A percentile compares a stretch with the other conserved stretches of the same genome.
phyloP scores from a whole-genome alignment of 768 basidiomycete genomes.

The Podaxis sp. region DNA sequence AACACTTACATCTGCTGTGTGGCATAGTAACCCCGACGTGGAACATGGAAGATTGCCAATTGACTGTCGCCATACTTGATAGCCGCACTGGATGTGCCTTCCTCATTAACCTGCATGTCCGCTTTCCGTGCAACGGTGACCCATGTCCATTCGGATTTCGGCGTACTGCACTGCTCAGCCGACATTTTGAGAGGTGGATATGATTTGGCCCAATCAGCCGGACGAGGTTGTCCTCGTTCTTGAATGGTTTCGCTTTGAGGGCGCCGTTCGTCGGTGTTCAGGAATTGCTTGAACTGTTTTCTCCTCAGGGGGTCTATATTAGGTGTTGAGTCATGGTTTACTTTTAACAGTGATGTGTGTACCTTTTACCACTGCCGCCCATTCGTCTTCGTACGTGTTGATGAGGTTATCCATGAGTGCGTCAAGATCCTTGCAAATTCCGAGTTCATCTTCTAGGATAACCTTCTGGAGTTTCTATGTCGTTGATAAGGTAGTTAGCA shows the following conservation, averaged over 20 bases:
- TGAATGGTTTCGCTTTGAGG: conserved; percentile 49
- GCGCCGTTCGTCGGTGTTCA: conserved; percentile 54
- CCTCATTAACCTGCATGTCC: conserved; percentile 48
- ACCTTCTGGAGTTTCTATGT: conserved; percentile 58
- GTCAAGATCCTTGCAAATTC: conserved; percentile 71
- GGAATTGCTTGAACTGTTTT: conserved; percentile 61
- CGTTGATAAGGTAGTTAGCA: conserved; percentile 1
- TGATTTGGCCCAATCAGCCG: conserved; percentile 68
- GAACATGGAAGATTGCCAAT: conserved; percentile 67
- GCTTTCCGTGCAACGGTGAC: conserved; percentile 41
- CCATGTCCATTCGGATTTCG: conserved; percentile 60
- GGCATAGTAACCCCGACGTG: conserved; percentile 57
- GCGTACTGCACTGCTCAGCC: conserved; percentile 36
- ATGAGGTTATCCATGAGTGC: conserved; percentile 65
- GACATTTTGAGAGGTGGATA: conserved; percentile 48
- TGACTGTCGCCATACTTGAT: conserved; percentile 66
- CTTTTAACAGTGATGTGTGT: conserved; percentile 12
- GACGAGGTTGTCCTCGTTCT: conserved; percentile 63
- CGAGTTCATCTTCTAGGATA: conserved; percentile 67
- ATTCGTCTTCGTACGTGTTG: conserved; percentile 67
- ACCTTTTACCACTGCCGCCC: conserved; percentile 59
- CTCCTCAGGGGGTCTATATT: conserved; percentile 41
- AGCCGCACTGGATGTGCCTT: conserved; percentile 49
- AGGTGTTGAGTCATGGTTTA: neutral
- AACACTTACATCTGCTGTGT: conserved; percentile 58